These are phyloP conservation scores for Papiliotrema fonsecae DNA, from an alignment of 1,284 basidiomycete species.

Conservation along the genomic window DNA sequence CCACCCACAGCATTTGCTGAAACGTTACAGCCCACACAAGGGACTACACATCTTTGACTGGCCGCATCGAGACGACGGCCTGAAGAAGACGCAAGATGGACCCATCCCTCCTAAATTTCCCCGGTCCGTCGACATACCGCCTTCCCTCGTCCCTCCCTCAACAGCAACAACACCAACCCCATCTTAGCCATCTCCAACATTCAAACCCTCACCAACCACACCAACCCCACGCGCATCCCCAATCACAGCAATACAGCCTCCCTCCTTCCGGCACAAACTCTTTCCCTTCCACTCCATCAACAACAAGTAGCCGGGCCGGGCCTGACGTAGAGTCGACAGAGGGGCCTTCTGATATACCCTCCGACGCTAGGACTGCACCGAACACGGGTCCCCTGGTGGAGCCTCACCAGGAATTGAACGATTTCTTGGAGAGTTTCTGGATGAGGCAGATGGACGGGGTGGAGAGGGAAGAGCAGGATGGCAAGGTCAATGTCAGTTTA, in stretches of 20 bases:
- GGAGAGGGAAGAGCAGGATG: conserved; percentile 42
- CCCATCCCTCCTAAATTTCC: conserved; percentile 1
- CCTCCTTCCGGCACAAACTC: not conserved
- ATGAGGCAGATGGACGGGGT: conserved; percentile 45
- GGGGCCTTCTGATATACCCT: not conserved
- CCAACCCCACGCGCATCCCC: conserved; percentile 67
- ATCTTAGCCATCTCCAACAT: not conserved
- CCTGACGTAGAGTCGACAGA: not conserved
- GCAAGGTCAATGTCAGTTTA: conserved; percentile 37
- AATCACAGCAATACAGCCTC: too few relatives aligned
- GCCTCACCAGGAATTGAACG: conserved; percentile 43
- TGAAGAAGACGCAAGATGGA: not conserved
- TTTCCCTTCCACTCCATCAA: not conserved
- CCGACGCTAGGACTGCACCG: not conserved
- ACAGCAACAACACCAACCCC: not conserved
- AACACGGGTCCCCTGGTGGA: conserved; percentile 6
- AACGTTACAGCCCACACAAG: too few relatives aligned
- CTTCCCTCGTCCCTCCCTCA: not conserved
- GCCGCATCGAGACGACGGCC: not conserved
- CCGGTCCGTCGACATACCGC: conserved; percentile 2
- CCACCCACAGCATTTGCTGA: too few relatives aligned
- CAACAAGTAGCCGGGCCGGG: too few relatives aligned
- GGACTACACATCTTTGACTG: too few relatives aligned
- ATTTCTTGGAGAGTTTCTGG: conserved; percentile 46
- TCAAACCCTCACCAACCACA: conserved; percentile 77